phyloP scores from a whole-genome alignment of 768 basidiomycete species.

The Lanmaoa rubissima region DNA sequence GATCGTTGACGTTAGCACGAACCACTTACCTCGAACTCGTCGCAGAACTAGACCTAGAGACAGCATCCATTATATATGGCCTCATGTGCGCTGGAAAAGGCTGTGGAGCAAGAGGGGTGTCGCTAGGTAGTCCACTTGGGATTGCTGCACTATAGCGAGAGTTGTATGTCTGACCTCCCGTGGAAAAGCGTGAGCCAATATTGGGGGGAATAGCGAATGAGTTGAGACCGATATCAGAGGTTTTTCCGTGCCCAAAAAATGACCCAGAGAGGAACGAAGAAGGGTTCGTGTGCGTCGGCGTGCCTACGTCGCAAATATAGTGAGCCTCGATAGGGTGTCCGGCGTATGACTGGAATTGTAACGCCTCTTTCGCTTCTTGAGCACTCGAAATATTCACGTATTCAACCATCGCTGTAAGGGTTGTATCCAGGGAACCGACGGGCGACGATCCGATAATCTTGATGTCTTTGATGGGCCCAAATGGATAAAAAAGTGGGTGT shows the following conservation, averaged over 20 bases:
- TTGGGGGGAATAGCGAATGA: constrained; percentile 34
- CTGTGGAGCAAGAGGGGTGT: constrained; percentile 27
- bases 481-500: constrained; percentile 72
- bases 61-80: constrained; percentile 18
- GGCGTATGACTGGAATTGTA: constrained; percentile 64
- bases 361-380: constrained; percentile 59
- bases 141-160: constrained; percentile 2
- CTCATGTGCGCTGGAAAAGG: constrained; percentile 17
- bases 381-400: constrained; percentile 55
- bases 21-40: constrained; percentile 33
- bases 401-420: constrained; percentile 61
- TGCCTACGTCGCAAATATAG: constrained; percentile 29
- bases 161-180: constrained; percentile 4
- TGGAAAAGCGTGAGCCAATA: constrained; percentile 13
- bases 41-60: constrained; percentile 34
- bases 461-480: constrained; percentile 64
- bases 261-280: constrained; percentile 13
- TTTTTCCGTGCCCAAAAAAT: constrained; percentile 11
- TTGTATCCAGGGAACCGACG: constrained; percentile 35
- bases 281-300: background rate
- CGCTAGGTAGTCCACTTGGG: constrained; percentile 19
- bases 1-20: background rate
- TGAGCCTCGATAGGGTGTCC: constrained; percentile 41
- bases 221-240: constrained; percentile 28
- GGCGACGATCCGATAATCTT: constrained; percentile 42